A percentile compares a stretch with the other conserved stretches of the same genome.
phyloP scores from a whole-genome alignment of 208 protist species.

The Leishmania tropica region DNA sequence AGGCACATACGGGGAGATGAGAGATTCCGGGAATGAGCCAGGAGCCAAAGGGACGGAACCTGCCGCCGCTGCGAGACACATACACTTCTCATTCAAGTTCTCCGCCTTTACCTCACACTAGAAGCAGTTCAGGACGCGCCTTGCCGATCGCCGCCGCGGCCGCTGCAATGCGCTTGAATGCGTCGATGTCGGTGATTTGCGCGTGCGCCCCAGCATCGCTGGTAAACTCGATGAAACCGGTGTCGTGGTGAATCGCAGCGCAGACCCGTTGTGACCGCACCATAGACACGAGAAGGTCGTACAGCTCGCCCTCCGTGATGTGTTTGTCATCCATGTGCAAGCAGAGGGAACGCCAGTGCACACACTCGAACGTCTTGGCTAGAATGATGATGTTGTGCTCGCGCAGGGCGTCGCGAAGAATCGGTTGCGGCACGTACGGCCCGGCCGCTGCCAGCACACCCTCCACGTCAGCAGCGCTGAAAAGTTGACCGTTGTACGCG shows the following conservation, averaged over 20 bases:
- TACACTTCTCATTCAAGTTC: neutral
- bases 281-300: conserved; percentile 32
- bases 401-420: conserved; percentile 20
- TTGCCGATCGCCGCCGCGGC: conserved; percentile 1
- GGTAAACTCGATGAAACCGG: conserved; percentile 30
- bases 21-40: neutral
- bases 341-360: conserved; percentile 32
- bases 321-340: conserved; percentile 28
- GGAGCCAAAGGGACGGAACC: neutral
- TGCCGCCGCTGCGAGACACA: neutral
- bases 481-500: conserved; percentile 10
- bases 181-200: conserved; percentile 20
- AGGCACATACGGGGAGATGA: neutral
- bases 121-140: conserved; percentile 11
- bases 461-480: conserved; percentile 12
- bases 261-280: conserved; percentile 10
- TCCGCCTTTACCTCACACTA: neutral
- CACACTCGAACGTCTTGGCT: conserved; percentile 19
- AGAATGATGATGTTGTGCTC: conserved; percentile 37
- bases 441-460: neutral
- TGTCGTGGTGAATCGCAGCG: conserved; percentile 32
- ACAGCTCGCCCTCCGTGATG: conserved; percentile 22
- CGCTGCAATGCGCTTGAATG: conserved; percentile 21
- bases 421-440: neutral
- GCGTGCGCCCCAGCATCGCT: neutral